Base-by-base conservation (phyloP, 352 stramenopile species). In the Phytopythium montanum region DNA sequence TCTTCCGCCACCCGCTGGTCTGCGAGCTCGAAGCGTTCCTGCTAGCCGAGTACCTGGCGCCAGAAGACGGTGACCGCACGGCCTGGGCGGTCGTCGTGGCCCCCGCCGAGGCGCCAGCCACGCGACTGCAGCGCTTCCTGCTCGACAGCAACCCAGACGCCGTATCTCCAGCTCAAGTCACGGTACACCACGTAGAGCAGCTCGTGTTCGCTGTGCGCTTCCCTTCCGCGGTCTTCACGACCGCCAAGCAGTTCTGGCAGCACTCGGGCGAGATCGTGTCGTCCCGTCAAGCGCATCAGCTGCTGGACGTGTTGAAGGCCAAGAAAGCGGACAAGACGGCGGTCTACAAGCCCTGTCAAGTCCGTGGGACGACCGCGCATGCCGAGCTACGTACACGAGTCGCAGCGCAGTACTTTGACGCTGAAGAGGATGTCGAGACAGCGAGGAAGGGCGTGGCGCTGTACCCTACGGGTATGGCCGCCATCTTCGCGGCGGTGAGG, bases 261-360 rank as follows among this genome's bases (percentile, higher is more conserved):
- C 92, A 98, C 73, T 96, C 87, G 44, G 94, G 94, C 19, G 94
- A 98, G 71, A 90, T 98, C 52, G 60, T 97, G 26, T 88, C 81
- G 12, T 97, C 86, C n/a, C 76, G 94, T 21, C 77, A 96, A 29
- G 93, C 90, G 0, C 63, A 90, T 54, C 63, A 61, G 18, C 67
- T 90, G 7, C 62, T 97, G 16, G 52, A 83, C 5, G 49, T 61
- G 42, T 58, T 97, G 6, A 67, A 81, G 31, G 55, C 56, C 10
- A 41, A 61, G 14, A 45, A 56, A 4, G 39, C 49, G 16, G 26
- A 50, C 18, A 34, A 58, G 16, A 54, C 50, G n/a, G 36, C 48
- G 28, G 36, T 9, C 12, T 13, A 12, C 29, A 18, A 39, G n/a
- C 21, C 26, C 14, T 29, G 63, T 16, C 3, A 41, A 26, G 62